These are phyloP conservation scores for Spatholobus suberectus DNA, from an alignment of 306 rosid species.

Conservation along the genomic window DNA sequence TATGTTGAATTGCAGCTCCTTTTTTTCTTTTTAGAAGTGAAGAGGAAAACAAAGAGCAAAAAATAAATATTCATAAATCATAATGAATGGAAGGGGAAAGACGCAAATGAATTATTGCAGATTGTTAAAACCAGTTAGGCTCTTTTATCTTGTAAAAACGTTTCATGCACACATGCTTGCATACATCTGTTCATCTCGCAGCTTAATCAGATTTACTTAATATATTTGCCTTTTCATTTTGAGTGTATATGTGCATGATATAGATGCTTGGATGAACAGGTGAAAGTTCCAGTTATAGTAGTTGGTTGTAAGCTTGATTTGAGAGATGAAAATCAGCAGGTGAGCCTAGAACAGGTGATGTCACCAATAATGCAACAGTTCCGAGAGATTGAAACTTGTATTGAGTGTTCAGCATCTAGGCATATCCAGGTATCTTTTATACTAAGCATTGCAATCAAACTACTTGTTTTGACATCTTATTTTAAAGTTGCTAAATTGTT, in stretches of 20 bases:
- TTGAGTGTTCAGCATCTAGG: slow-evolving; percentile 90
- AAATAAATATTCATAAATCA: no score
- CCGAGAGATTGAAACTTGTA: slow-evolving; percentile 99
- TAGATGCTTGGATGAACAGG: slow-evolving; percentile 60
- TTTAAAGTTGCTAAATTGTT: slow-evolving; percentile 28
- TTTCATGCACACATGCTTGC: not conserved
- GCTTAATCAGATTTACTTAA: not conserved
- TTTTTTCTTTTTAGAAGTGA: no score
- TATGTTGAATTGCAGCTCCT: slow-evolving; percentile 5
- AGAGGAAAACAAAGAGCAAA: no score
- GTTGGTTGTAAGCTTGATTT: slow-evolving; percentile 97
- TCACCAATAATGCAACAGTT: slow-evolving; percentile 99
- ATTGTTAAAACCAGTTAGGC: slow-evolving; percentile 1
- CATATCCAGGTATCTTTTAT: slow-evolving; percentile 80
- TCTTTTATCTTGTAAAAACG: not conserved
- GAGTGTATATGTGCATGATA: slow-evolving; percentile 22
- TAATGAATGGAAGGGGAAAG: slow-evolving; percentile 4
- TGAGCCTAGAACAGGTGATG: slow-evolving; percentile 97
- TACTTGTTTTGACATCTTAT: slow-evolving; percentile 3
- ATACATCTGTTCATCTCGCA: not conserved
- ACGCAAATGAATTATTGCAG: not conserved
- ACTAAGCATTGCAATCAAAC: not conserved
- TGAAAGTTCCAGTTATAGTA: slow-evolving; percentile 92
- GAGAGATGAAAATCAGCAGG: slow-evolving; percentile 90
- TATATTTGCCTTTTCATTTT: not conserved